A percentile compares a stretch with the other conserved stretches of the same genome.
Conservation (phyloP, 805 yeast species). For the Nakazawaea ambrosiae region DNA sequence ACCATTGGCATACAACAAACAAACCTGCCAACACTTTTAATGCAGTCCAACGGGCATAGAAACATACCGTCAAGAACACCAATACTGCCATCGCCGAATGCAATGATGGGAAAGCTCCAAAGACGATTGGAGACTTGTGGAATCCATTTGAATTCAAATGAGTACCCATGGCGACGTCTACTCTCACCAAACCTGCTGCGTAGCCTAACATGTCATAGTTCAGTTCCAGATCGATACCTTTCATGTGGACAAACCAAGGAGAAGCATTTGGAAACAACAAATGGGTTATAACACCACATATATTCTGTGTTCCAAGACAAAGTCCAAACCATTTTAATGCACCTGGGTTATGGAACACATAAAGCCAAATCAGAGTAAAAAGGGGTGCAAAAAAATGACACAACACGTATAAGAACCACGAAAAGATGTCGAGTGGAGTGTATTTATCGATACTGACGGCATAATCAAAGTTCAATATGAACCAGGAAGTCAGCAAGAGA, state of each 20-base stretch:
- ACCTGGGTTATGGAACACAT: slow-evolving; percentile 64
- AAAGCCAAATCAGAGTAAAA: slow-evolving; percentile 53
- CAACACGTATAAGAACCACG: slow-evolving; percentile 59
- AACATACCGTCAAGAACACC: slow-evolving; percentile 35
- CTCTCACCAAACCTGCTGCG: slow-evolving; percentile 64
- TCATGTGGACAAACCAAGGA: slow-evolving; percentile 62
- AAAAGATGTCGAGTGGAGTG: slow-evolving; percentile 41
- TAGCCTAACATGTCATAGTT: slow-evolving; percentile 59
- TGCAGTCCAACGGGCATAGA: slow-evolving; percentile 29
- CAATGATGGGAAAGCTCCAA: slow-evolving; percentile 70
- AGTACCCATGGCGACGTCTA: slow-evolving; percentile 57
- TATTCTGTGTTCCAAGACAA: slow-evolving; percentile 55
- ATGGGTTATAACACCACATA: slow-evolving; percentile 55
- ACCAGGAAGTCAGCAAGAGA: slow-evolving; percentile 38
- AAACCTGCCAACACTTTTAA: slow-evolving; percentile 29
- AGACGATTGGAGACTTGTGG: slow-evolving; percentile 62
- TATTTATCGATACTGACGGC: slow-evolving; percentile 30
- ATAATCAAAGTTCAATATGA: slow-evolving; percentile 39
- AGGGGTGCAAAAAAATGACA: slow-evolving; percentile 57
- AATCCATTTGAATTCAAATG: slow-evolving; percentile 55
- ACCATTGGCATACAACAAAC: slow-evolving; percentile 57
- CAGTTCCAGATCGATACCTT: slow-evolving; percentile 51
- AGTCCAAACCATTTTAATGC: slow-evolving; percentile 44
- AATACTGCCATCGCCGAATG: slow-evolving; percentile 62
- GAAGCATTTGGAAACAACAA: slow-evolving; percentile 63